These are phyloP conservation scores for Aspergillus floridensis DNA, from an alignment of 2,329 filamentous ascomycete species.

Conservation along the genomic window DNA sequence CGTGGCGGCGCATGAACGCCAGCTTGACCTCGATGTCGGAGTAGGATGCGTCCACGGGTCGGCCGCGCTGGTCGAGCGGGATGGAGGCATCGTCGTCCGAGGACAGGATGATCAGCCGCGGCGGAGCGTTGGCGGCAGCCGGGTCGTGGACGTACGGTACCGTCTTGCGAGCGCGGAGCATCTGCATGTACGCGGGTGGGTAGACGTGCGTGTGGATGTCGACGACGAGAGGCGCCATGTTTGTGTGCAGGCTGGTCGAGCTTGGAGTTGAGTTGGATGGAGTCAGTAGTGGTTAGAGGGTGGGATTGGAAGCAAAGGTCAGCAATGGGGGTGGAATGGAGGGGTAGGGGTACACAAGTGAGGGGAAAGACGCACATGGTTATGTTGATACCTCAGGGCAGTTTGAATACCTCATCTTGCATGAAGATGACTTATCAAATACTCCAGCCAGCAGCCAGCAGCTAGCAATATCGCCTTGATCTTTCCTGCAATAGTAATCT, in stretches of 20 bases:
- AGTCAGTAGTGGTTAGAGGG: background rate
- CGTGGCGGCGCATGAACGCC: slow-evolving; percentile 81
- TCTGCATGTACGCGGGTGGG: slow-evolving; percentile 57
- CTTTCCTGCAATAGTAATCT: background rate
- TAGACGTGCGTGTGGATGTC: slow-evolving; percentile 66
- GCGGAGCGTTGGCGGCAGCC: slow-evolving; percentile 29
- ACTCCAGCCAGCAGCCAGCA: background rate
- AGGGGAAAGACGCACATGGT: background rate
- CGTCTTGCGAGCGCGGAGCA: slow-evolving; percentile 53
- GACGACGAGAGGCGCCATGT: slow-evolving; percentile 45
- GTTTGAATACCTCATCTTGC: background rate
- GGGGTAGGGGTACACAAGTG: background rate
- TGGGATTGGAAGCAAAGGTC: background rate
- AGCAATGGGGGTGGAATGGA: background rate
- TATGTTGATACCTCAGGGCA: no score
- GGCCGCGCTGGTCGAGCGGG: slow-evolving; percentile 57
- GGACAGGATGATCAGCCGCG: slow-evolving; percentile 47
- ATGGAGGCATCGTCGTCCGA: slow-evolving; percentile 45
- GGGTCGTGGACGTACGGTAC: slow-evolving; percentile 48
- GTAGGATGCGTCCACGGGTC: slow-evolving; percentile 81
- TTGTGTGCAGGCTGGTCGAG: slow-evolving; percentile 14
- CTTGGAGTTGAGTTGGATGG: background rate
- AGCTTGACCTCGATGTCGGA: slow-evolving; percentile 77
- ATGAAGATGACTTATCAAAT: slow-evolving; percentile 1
- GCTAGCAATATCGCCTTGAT: background rate